Base-by-base conservation (phyloP, 495 filamentous ascomycete species). In the Penicillium odoratum region DNA sequence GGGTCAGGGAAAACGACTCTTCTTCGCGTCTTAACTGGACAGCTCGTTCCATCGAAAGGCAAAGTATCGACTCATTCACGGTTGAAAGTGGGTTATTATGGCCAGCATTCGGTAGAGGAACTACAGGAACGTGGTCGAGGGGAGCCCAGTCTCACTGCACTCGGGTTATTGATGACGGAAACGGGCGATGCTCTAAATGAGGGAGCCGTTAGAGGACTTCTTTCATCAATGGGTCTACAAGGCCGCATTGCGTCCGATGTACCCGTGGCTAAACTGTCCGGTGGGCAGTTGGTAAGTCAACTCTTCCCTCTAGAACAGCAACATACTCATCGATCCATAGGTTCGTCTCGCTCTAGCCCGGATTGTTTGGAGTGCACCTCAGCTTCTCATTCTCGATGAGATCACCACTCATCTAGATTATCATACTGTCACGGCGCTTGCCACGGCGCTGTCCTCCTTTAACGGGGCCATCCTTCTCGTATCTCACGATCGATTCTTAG, bases 341-440 rank as follows among this genome's bases (percentile, higher is more conserved):
- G 89, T 92, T n/a, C 79, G 90, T 16, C 72, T 89, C n/a, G 84
- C 88, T 33, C 73, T 94, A 43, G 89, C 89, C 10, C 72, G 82
- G 49, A 69, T 92, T 4, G 66, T 92, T 36, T 87, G 85, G 83
- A 75, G 71, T 40, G 73, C 78, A 10, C 90, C 90, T 46, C 89
- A 91, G 29, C 76, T 89, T 26, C 80, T 95, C 25, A 80, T 95
- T 13, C 81, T 95, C 8, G 90, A 95, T 64, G 90, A 95, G 68
- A 85, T 88, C 16, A 93, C 88, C 9, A 95, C 90, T n/a, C 90
- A 93, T 74, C 73, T 95, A 36, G 90, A 95, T 61, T 87, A 85
- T 61, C 78, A 92, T 68, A 90, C 88, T 3, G 88, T 93, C 30
- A 79, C 78, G 7, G 88, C 88, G 5, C 74, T 95, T 42, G 78